Base-by-base conservation (phyloP, 108 stramenopile genomes). In the Schizochytrium sp. region DNA sequence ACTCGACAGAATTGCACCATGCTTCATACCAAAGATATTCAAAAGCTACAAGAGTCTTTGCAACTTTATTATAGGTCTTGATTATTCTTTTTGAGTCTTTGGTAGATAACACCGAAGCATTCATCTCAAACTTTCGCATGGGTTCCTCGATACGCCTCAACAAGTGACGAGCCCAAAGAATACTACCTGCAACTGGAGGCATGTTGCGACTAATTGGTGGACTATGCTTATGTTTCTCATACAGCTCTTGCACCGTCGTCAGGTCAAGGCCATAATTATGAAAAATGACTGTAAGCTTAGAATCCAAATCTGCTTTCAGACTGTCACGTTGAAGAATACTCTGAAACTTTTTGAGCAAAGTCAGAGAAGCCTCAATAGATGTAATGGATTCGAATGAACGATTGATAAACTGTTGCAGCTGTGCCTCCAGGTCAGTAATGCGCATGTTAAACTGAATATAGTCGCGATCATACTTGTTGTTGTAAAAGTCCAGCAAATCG, bases 11-110 rank as follows among this genome's bases (percentile, higher is more conserved):
- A 50, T 91, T 88, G 88, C 88, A 87, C 94, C 94, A 94, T 4
- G 94, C 94, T 73, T 94, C 93, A 91, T 94, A 94, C 94, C 94
- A 94, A 53, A 94, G 72, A 88, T 93, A 93, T 88, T 94, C 94
- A 56, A 94, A 94, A 42, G 94, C 93, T 19, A 94, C 93, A 40
- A 94, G 90, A 41, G 94, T 94, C 19, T 90, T 88, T 3, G 94
- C 94, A 13, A 94, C 93, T 88, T 91, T 64, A 90, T 95, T 95
- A 91, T 94, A 94, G 0, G 72, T 56, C 69, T 93, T 92, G 72
- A 95, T 90, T 60, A 94, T 91, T 72, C 93, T 93, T 64, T 93
- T 88, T 40, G 93, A 93, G 17, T 94, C 94, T 88, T 92, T 92
- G 42, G 94, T 87, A 10, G 90, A 59, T 10, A 94, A 87, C 42